Base-by-base conservation (phyloP, 2,329 filamentous ascomycete species). In the Celoporthe dispersa region DNA sequence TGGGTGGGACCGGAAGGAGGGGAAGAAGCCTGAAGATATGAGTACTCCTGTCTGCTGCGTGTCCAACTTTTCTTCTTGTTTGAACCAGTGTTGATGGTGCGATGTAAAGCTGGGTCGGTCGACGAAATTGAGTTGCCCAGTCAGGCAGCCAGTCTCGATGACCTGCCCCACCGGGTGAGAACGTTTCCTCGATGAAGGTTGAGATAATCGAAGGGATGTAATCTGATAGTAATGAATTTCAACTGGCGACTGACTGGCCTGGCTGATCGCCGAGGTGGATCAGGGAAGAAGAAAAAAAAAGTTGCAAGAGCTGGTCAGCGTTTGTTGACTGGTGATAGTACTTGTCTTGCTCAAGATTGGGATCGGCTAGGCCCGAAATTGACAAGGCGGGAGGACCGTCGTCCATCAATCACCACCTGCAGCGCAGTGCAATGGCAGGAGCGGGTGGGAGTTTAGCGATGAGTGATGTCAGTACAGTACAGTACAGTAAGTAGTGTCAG, bases 311-410 rank as follows among this genome's bases (percentile, higher is more conserved):
- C 41, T 55, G 51, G 35, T 28, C 41, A 48, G 25, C 55, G 8
- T 41, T 6, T 39, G 28, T n/a, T 39, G 53, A 61, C 22, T n/a
- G 16, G 31, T 19, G 35, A n/a, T 11, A 19, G 35, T 12, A 14
- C 16, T 7, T n/a, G 11, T 61, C 4, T 39, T 37, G 59, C 39
- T 16, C 33, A 51, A 64, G 33, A 65, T 68, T 68, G 39, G 53
- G 67, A 68, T 68, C 67, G 51, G 62, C 67, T 68, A 59, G n/a
- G 28, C 61, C 41, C 33, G 67, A 68, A 61, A 68, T 65, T 68
- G 61, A 64, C 33, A 59, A 41, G 12, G 12, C 48, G 44, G 37
- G n/a, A 37, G 22, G 41, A 28, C 37, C 44, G 31, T 16, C 22
- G 9, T 28, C 9, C 37, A n/a, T 53, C 12, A n/a, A 33, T 59